Evolutionary conservation across 2,329 filamentous ascomycete genomes (phyloP).

Genomic region (Cladophialophora exuberans): DNA sequence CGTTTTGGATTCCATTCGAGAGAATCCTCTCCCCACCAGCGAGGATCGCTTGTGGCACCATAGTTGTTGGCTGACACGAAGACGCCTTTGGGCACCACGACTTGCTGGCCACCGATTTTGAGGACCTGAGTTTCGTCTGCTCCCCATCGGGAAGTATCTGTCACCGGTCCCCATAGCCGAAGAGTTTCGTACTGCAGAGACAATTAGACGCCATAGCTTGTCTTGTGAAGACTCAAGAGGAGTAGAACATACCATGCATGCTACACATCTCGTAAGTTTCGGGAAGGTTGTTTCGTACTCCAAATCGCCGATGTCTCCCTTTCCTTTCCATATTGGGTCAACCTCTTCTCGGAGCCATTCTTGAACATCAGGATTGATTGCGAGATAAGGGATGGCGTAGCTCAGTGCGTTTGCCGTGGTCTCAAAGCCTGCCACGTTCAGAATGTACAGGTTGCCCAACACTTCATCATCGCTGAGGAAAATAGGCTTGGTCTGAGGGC

Average conservation of each 20-base stretch:
- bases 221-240: neutral
- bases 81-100: constrained; percentile 27
- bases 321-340: constrained; percentile 11
- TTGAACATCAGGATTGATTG: constrained; percentile 49
- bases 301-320: neutral
- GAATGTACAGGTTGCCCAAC: constrained; percentile 53
- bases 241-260: constrained; percentile 19
- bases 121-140: constrained; percentile 21
- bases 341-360: constrained; percentile 51
- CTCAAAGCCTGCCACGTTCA: constrained; percentile 57
- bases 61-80: constrained; percentile 29
- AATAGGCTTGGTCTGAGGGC: constrained; percentile 15
- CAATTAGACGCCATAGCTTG: neutral
- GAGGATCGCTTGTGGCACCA: constrained; percentile 36
- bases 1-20: constrained; percentile 38
- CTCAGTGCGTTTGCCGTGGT: constrained; percentile 52
- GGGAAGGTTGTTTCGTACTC: constrained; percentile 20
- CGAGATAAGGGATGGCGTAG: constrained; percentile 49
- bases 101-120: constrained; percentile 12
- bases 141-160: constrained; percentile 24
- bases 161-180: constrained; percentile 32
- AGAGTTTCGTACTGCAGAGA: constrained; percentile 33
- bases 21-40: constrained; percentile 36
- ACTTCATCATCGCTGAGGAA: constrained; percentile 48
- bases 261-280: constrained; percentile 10